Percentiles rank a stretch among this genome's conserved stretches.
phyloP scores from a whole-genome alignment of 495 filamentous ascomycete species.

The Penicillium canariense region DNA sequence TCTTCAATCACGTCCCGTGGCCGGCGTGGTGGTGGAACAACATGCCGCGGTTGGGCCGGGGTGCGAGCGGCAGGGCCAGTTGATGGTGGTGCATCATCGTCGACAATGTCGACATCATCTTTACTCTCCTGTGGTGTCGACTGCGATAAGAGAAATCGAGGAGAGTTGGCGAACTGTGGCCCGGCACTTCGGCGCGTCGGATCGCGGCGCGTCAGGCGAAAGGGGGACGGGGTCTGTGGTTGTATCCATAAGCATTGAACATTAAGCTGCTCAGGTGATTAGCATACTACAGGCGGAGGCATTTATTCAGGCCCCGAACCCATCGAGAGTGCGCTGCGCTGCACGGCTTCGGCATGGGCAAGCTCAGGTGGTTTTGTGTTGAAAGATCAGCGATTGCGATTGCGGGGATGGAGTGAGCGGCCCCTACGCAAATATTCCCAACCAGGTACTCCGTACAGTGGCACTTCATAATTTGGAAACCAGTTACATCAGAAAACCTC shows the following conservation, averaged over 20 bases:
- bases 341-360: conserved; percentile 2
- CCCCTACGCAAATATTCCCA: too few relatives aligned
- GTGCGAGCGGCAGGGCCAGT: conserved; percentile 13
- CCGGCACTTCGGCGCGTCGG: conserved; percentile 29
- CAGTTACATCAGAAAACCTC: too few relatives aligned
- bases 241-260: neutral
- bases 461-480: too few relatives aligned
- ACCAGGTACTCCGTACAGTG: too few relatives aligned
- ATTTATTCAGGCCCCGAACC: neutral
- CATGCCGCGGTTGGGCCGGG: conserved; percentile 4
- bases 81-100: conserved; percentile 21
- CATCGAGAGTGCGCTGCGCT: neutral
- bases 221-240: conserved; percentile 33
- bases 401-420: too few relatives aligned
- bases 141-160: conserved; percentile 40
- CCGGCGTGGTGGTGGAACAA: conserved; percentile 11
- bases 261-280: neutral
- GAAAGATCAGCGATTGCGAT: too few relatives aligned
- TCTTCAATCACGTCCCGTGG: conserved; percentile 41
- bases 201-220: conserved; percentile 29
- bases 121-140: conserved; percentile 9
- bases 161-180: conserved; percentile 43
- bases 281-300: neutral
- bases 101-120: conserved; percentile 22
- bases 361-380: too few relatives aligned